Evolutionary conservation across 1,284 basidiomycete species (phyloP), one percentile per base, ranked within the genome.

Genomic region (Cryptococcus sp.): DNA sequence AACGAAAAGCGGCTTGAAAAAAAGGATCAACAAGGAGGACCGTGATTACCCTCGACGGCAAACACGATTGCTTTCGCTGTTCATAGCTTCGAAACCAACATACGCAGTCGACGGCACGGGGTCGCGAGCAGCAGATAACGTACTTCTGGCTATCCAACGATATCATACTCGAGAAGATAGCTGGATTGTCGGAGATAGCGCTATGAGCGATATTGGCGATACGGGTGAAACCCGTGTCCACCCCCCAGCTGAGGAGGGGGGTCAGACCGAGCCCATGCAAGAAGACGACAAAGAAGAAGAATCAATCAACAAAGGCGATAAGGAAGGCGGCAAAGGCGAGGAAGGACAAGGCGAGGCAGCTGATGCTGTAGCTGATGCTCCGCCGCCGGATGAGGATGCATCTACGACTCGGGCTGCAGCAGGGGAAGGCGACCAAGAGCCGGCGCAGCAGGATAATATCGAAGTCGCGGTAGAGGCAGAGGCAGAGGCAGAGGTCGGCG

Each of bases 181-280:
- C 41, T 5, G 17, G 41, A 39, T 19, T 5, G 48, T 68, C 70
- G 70, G 70, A 59, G 48, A 63, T 71, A 64, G 55, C 60, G 57
- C 59, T 57, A 69, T 72, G 69, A 66, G 65, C 66, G 69, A 71
- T 63, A 72, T 62, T 62, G 52, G 58, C 65, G 66, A 69, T 60
- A 52, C 49, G 23, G 53, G 52, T 16, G 56, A 62, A 45, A 50
- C 50, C 20, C 35, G 55, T 23, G 71, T 71, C 70, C 71, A 70
- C 64, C 64, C 63, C 42, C 42, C 42, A 22, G 42, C n/a, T n/a
- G 27, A 35, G 47, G 47, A 49, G n/a, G 25, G 22, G 46, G 46
- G 27, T n/a, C 7, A 47, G 46, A 35, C 17, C 5, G 23, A 19
- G 13, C 27, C 13, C 16, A 22, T 19, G 39, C 46, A 55, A 40